A percentile compares a stretch with the other conserved stretches of the same genome.
Evolutionary conservation across 2,329 filamentous ascomycete genomes (phyloP).

Genomic region (Botrytis paeoniae): DNA sequence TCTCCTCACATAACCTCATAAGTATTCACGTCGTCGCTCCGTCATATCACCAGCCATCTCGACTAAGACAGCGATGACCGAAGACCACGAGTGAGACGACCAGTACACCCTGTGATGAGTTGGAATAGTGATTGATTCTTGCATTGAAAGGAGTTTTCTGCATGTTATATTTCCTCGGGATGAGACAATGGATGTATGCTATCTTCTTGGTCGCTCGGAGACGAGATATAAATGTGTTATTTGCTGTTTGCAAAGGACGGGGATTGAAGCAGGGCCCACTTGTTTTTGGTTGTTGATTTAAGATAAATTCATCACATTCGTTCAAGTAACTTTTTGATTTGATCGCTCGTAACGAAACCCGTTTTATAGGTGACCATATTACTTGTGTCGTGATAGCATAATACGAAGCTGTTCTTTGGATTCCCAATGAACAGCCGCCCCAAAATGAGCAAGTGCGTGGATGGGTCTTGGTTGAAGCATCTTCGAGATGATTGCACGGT

Average conservation of each 20-base stretch:
- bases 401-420: neutral
- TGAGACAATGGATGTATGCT: neutral
- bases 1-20: neutral
- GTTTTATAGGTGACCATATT: neutral
- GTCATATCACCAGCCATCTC: constrained; percentile 1
- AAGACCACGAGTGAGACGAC: neutral
- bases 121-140: neutral
- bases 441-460: neutral
- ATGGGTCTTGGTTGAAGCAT: neutral
- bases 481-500: neutral
- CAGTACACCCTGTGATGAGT: neutral
- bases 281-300: neutral
- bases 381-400: neutral
- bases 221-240: neutral
- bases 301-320: neutral
- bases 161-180: neutral
- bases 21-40: neutral
- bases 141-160: neutral
- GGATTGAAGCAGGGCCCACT: neutral
- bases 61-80: constrained; percentile 3
- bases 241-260: neutral
- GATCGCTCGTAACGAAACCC: neutral
- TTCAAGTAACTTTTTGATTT: neutral
- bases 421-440: neutral
- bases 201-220: neutral